Conservation (phyloP, 2,329 filamentous ascomycete genomes). For the Paraphoma sp. region DNA sequence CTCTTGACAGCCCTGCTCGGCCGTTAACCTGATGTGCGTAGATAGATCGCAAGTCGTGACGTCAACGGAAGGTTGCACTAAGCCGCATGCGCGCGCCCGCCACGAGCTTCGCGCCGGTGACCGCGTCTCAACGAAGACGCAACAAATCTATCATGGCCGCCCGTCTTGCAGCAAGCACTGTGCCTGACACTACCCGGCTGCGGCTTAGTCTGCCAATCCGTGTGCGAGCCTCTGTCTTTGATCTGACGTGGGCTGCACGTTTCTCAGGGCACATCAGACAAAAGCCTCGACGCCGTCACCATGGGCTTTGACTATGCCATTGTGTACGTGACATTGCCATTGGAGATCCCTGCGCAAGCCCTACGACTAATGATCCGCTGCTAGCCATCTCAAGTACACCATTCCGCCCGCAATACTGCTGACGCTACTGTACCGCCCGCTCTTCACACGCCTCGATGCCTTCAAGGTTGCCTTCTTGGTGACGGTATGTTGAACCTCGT, state of each 20-base stretch:
- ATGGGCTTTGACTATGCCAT: constrained; percentile 69
- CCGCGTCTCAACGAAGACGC: constrained; percentile 3
- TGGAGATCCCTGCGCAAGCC: not conserved
- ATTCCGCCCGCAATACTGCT: constrained; percentile 68
- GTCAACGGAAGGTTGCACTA: constrained; percentile 32
- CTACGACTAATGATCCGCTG: constrained; percentile 17
- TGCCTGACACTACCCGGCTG: constrained; percentile 20
- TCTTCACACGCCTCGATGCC: constrained; percentile 67
- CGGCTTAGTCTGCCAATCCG: constrained; percentile 27
- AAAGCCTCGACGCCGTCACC: constrained; percentile 16
- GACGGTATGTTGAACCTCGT: constrained; percentile 43
- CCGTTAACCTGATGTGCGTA: not conserved
- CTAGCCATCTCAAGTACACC: constrained; percentile 70
- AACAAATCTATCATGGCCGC: constrained; percentile 10
- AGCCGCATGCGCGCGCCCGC: constrained; percentile 10
- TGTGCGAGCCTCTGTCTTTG: constrained; percentile 11
- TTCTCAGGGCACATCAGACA: constrained; percentile 13
- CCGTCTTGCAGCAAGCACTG: constrained; percentile 3
- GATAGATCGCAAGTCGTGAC: constrained; percentile 29
- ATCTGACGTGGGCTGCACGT: constrained; percentile 23
- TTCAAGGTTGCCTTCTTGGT: constrained; percentile 69
- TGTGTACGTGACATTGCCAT: constrained; percentile 58
- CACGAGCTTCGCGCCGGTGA: not conserved
- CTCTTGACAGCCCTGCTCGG: not conserved
- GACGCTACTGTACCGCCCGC: constrained; percentile 65